A percentile compares a stretch with the other conserved stretches of the same genome.
These are phyloP conservation scores for Aureobasidium vineae DNA, from an alignment of 2,329 filamentous ascomycete genomes.

Conservation along the genomic window DNA sequence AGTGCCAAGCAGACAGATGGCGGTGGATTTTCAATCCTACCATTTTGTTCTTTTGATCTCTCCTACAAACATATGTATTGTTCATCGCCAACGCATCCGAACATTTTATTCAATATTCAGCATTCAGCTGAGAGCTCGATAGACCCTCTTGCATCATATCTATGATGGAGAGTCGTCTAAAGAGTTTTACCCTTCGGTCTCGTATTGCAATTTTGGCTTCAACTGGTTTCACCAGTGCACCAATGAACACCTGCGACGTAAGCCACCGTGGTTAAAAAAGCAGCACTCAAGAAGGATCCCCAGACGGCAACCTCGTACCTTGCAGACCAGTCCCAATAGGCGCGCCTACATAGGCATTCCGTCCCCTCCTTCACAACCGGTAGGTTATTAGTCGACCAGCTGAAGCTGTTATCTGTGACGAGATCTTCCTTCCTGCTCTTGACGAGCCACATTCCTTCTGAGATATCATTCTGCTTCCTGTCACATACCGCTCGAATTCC, in stretches of 20 bases:
- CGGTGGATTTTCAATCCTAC: too few species aligned
- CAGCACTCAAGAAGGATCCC: slow-evolving; percentile 17
- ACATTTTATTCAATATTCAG: background rate
- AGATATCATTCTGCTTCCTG: background rate
- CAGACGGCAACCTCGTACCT: slow-evolving; percentile 25
- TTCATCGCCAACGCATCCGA: background rate
- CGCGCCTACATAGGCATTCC: slow-evolving; percentile 19
- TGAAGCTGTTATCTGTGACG: slow-evolving; percentile 15
- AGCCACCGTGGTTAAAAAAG: slow-evolving; percentile 24
- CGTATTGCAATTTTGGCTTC: slow-evolving; percentile 16
- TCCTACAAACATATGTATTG: background rate
- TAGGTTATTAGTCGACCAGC: slow-evolving; percentile 21
- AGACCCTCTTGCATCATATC: slow-evolving; percentile 9
- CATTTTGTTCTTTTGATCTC: background rate
- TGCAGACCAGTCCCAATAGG: slow-evolving; percentile 16
- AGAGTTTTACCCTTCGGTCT: slow-evolving; percentile 19
- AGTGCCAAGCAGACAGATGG: slow-evolving; percentile 1
- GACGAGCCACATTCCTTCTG: slow-evolving; percentile 11
- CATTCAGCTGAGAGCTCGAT: background rate
- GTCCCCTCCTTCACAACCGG: slow-evolving; percentile 10
- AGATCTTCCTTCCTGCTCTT: background rate
- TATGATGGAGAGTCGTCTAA: slow-evolving; percentile 6
- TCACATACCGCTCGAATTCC: background rate
- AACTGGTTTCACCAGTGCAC: slow-evolving; percentile 21
- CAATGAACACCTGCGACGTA: slow-evolving; percentile 5